Evolutionary conservation across 805 yeast species (phyloP).

Genomic region (Maudiozyma saulgeensis): DNA sequence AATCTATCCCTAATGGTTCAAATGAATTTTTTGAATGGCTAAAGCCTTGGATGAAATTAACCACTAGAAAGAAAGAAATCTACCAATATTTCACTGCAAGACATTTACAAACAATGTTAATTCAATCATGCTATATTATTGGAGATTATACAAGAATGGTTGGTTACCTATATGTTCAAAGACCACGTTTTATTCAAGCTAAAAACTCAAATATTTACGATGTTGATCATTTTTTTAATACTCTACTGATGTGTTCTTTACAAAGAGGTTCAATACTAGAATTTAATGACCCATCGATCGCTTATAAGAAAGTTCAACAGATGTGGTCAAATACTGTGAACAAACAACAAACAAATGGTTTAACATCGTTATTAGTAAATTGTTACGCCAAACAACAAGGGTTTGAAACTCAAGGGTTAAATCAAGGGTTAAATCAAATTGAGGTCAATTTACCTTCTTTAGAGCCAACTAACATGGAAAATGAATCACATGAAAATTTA

Average conservation of each 20-base stretch:
- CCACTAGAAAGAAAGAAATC: constrained; percentile 17
- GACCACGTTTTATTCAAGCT: constrained; percentile 14
- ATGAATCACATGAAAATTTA: background rate
- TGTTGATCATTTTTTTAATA: constrained; percentile 23
- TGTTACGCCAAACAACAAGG: constrained; percentile 4
- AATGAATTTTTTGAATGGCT: constrained; percentile 18
- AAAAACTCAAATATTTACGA: constrained; percentile 14
- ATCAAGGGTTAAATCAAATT: background rate
- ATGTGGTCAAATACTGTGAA: constrained; percentile 13
- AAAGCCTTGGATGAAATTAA: constrained; percentile 18
- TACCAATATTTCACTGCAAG: constrained; percentile 18
- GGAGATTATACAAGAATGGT: constrained; percentile 17
- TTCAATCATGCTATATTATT: constrained; percentile 18
- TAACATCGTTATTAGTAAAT: constrained; percentile 15
- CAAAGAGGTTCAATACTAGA: constrained; percentile 16
- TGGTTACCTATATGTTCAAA: constrained; percentile 13
- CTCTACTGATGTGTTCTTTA: constrained; percentile 21
- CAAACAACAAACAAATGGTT: constrained; percentile 17
- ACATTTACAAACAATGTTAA: constrained; percentile 19
- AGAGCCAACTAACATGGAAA: too few relatives aligned
- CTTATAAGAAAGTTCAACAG: constrained; percentile 13
- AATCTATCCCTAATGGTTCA: constrained; percentile 11
- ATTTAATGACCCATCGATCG: constrained; percentile 10
- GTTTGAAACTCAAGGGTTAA: background rate
- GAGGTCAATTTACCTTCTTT: background rate